Base-by-base conservation (phyloP, 441 rosid genomes). In the Biscutella laevigata region DNA sequence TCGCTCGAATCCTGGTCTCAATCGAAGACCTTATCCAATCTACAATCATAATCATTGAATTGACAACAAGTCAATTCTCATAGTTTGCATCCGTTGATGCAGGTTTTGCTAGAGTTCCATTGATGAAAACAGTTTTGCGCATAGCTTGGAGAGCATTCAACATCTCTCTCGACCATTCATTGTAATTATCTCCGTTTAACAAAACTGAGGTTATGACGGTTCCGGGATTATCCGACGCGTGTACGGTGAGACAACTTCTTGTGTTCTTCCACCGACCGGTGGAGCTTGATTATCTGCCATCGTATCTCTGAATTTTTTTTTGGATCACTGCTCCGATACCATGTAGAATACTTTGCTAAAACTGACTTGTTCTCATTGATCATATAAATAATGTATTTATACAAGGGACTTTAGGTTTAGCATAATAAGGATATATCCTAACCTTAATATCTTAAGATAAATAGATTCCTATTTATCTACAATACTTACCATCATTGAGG, bases 401-500 rank as follows among this genome's bases (percentile, higher is more conserved):
- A n/a, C n/a, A n/a, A n/a, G n/a, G n/a, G n/a, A n/a, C n/a, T n/a
- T n/a, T n/a, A n/a, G n/a, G n/a, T n/a, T n/a, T n/a, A n/a, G n/a
- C n/a, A n/a, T n/a, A n/a, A n/a, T n/a, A n/a, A n/a, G n/a, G n/a
- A n/a, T n/a, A n/a, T n/a, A n/a, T n/a, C n/a, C n/a, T n/a, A n/a
- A n/a, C n/a, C n/a, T n/a, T n/a, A n/a, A n/a, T n/a, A n/a, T n/a
- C n/a, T n/a, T n/a, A n/a, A n/a, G n/a, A n/a, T n/a, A n/a, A n/a
- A n/a, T n/a, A n/a, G n/a, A n/a, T n/a, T n/a, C n/a, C n/a, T n/a
- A n/a, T n/a, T n/a, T n/a, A n/a, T n/a, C n/a, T n/a, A n/a, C n/a
- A n/a, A n/a, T n/a, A n/a, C 71, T 85, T 55, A 67, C 84, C 7
- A 71, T 85, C 73, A 80, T 80, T 17, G 94, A 85, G 54, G 87